phyloP scores from a whole-genome alignment of 2,329 filamentous ascomycete species.

The Trichoderma koningii region DNA sequence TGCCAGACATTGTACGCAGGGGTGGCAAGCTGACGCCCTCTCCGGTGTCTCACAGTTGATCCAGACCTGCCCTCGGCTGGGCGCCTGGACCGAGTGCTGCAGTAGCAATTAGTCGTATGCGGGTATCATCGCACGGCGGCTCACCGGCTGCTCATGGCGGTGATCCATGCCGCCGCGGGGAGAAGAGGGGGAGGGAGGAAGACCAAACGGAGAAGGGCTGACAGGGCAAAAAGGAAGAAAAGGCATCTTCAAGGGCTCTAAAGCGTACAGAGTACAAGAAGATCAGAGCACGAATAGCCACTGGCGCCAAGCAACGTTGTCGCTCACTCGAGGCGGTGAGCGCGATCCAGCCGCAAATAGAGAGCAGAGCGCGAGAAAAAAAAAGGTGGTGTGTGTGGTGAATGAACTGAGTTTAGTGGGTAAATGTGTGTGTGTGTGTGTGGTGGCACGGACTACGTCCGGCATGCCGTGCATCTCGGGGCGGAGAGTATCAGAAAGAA shows the following conservation, averaged over 20 bases:
- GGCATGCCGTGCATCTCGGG: conserved; percentile 26
- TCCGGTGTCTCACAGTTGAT: conserved; percentile 19
- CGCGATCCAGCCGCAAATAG: conserved; percentile 25
- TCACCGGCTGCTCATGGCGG: not conserved
- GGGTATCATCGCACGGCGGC: not conserved
- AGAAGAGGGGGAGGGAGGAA: not conserved
- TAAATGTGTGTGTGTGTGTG: not conserved
- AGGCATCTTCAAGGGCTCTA: not conserved
- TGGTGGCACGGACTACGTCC: conserved; percentile 25
- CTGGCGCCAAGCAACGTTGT: conserved; percentile 26
- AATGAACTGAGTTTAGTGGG: no score
- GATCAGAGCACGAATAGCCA: not conserved
- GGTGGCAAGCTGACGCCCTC: conserved; percentile 25
- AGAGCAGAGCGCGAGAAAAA: conserved; percentile 4
- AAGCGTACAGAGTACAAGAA: no score
- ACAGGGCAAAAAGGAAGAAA: not conserved
- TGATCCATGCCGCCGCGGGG: not conserved
- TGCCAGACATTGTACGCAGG: conserved; percentile 22
- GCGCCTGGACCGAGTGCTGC: conserved; percentile 6
- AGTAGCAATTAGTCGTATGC: not conserved
- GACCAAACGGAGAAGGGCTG: no score
- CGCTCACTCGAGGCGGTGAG: conserved; percentile 27
- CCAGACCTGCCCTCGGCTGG: conserved; percentile 11
- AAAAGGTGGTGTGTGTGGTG: no score
- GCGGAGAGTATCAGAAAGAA: not conserved